Percentiles rank a stretch among this genome's conserved stretches.
Conservation (phyloP, 345 rosid genomes). For the Tarenaya hassleriana region DNA sequence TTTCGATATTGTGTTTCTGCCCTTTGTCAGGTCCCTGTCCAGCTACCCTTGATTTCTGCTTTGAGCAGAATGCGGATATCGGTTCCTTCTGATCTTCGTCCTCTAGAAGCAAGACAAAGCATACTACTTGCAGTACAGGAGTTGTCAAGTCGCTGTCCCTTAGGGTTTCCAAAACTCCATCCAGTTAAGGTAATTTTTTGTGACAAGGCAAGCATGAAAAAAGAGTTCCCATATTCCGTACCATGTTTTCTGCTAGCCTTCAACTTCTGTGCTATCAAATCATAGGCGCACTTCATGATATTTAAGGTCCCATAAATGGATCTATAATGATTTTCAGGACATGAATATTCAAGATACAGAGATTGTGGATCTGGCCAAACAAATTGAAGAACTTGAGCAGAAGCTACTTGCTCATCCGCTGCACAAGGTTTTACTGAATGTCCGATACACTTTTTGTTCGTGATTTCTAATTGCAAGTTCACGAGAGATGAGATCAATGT, state of each 20-base stretch:
- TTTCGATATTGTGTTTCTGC: conserved; percentile 23
- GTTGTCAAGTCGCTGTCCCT: conserved; percentile 70
- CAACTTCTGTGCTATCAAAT: background rate
- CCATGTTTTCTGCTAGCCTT: conserved; percentile 7
- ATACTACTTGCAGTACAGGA: conserved; percentile 83
- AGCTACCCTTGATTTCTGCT: conserved; percentile 76
- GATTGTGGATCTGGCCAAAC: conserved; percentile 71
- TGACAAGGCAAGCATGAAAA: background rate
- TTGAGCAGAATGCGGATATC: conserved; percentile 70
- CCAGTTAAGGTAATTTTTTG: conserved; percentile 70
- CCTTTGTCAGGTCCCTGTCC: conserved; percentile 77
- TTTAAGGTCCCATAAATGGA: conserved; percentile 13
- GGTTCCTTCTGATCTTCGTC: conserved; percentile 86
- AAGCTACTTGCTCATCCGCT: conserved; percentile 78
- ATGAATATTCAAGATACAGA: conserved; percentile 93
- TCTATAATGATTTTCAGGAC: conserved; percentile 50
- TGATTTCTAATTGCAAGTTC: background rate
- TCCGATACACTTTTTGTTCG: conserved; percentile 1
- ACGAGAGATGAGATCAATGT: background rate
- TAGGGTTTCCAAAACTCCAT: conserved; percentile 93
- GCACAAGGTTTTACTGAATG: conserved; percentile 59
- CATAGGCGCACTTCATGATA: background rate
- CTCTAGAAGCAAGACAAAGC: conserved; percentile 92
- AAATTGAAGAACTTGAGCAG: conserved; percentile 76
- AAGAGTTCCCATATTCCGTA: background rate